Percentiles rank a stretch among this genome's conserved stretches.
Evolutionary conservation across 2,329 filamentous ascomycete genomes (phyloP).

Genomic region (Chaetoscypha palmicola): DNA sequence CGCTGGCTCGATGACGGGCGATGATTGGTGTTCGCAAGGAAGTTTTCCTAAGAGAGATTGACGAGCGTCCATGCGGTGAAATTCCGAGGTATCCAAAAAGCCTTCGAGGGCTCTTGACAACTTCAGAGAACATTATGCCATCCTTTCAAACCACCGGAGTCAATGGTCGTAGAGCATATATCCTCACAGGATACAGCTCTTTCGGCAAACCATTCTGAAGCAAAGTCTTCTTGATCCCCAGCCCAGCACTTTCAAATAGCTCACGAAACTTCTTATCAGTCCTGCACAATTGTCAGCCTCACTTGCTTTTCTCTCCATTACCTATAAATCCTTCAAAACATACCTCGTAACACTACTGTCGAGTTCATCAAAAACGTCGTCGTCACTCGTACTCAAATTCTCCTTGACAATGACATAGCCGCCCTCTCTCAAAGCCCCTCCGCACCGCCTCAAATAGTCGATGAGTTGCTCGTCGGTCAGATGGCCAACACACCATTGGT

Average conservation of each 20-base stretch:
- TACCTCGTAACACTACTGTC: constrained; percentile 73
- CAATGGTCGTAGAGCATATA: constrained; percentile 56
- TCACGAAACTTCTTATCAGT: constrained; percentile 63
- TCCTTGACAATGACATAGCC: constrained; percentile 71
- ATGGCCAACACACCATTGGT: constrained; percentile 85
- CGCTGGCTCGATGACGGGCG: too few species aligned
- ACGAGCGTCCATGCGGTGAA: not conserved
- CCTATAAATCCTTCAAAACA: constrained; percentile 2
- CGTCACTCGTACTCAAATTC: constrained; percentile 51
- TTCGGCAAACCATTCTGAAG: constrained; percentile 60
- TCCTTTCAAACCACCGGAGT: not conserved
- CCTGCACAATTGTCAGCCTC: constrained; percentile 34
- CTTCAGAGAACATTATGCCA: not conserved
- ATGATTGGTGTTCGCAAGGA: too few species aligned
- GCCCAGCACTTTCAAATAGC: constrained; percentile 62
- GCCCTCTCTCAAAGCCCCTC: constrained; percentile 41
- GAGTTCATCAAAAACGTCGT: constrained; percentile 66
- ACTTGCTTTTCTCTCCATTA: not conserved
- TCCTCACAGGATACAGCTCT: constrained; percentile 64
- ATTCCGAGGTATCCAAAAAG: not conserved
- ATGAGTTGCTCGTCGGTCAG: constrained; percentile 68
- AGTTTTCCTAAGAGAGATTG: too few species aligned
- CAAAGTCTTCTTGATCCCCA: constrained; percentile 63
- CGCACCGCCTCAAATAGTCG: constrained; percentile 57
- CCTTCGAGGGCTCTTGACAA: not conserved